These are phyloP conservation scores for Penicillium pulvis DNA, from an alignment of 495 filamentous ascomycete species.

Conservation along the genomic window DNA sequence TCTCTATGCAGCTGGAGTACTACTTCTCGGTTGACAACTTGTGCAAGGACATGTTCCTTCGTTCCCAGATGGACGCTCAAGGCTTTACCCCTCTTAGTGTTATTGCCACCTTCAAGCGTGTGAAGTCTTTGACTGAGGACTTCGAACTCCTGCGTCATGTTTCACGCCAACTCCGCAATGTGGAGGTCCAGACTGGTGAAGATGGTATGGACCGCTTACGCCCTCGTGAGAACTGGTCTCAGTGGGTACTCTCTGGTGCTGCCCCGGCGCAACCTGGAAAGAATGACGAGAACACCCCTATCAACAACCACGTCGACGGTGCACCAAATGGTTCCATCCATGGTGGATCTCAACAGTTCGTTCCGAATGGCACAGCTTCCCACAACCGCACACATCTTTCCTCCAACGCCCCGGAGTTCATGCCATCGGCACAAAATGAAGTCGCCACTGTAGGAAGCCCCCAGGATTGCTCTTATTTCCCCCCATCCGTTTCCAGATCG, in stretches of 20 bases:
- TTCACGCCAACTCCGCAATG: conserved; percentile 65
- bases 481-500: neutral
- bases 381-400: conserved; percentile 63
- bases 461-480: conserved; percentile 39
- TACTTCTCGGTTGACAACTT: conserved; percentile 97
- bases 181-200: conserved; percentile 69
- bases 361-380: conserved; percentile 42
- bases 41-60: conserved; percentile 89
- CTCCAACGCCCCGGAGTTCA: conserved; percentile 74
- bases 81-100: conserved; percentile 82
- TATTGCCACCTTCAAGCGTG: conserved; percentile 81
- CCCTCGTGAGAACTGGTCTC: conserved; percentile 73
- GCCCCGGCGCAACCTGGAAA: conserved; percentile 24
- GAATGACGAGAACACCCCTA: conserved; percentile 29
- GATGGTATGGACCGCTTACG: conserved; percentile 82
- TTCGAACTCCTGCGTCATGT: conserved; percentile 72
- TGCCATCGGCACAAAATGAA: conserved; percentile 38
- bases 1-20: conserved; percentile 75
- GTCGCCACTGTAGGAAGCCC: conserved; percentile 45
- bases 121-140: conserved; percentile 74
- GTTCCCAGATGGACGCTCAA: conserved; percentile 90
- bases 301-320: conserved; percentile 30
- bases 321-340: conserved; percentile 32
- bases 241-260: conserved; percentile 73
- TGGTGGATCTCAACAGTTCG: conserved; percentile 27